Evolutionary conservation across 345 rosid genomes (phyloP), one percentile per base, ranked within the genome.

Genomic region (Jatropha curcas): DNA sequence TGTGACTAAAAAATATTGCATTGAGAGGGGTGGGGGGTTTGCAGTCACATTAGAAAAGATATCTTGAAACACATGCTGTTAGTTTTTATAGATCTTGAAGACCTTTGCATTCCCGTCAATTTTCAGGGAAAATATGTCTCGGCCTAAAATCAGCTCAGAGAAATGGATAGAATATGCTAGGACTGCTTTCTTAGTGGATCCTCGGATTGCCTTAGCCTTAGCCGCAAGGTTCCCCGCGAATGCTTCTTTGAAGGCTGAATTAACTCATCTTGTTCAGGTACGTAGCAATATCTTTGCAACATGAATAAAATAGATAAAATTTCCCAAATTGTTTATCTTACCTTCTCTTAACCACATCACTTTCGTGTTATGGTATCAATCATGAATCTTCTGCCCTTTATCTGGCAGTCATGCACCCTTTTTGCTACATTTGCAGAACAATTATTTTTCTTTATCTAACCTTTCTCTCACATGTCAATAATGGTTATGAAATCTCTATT

Each of bases 251-350:
- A 93, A 86, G 80, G 83, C 88, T 71, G 98, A 96, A 88, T 86
- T 96, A 74, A 86, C 93, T 70, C 90, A 90, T 82, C 83, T 96
- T 71, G 91, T 96, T 72, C 98, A 96, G 97, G 99, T 91, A 80
- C 74, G 67, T 70, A 74, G 17, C 33, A 76, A 73, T 59, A 24
- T 58, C 50, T 39, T 55, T 41, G 60, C 20, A 39, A 14, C 27
- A 17, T n/a, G 67, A 64, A 11, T 65, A 58, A 17, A 67, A 55
- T 20, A 12, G 27, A 35, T 39, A 35, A 35, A 20, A n/a, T 35
- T 60, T 61, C 48, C 66, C 7, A 20, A 61, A 5, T 61, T 17
- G 31, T 27, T 56, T 60, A 43, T 28, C 25, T 43, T 17, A 64
- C 55, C 22, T 43, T 39, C 68, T 31, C 20, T 25, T 25, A 3